Percentiles rank a stretch among this genome's conserved stretches.
Evolutionary conservation across 2,329 filamentous ascomycete species (phyloP).

Genomic region (Sclerotinia trifoliorum): DNA sequence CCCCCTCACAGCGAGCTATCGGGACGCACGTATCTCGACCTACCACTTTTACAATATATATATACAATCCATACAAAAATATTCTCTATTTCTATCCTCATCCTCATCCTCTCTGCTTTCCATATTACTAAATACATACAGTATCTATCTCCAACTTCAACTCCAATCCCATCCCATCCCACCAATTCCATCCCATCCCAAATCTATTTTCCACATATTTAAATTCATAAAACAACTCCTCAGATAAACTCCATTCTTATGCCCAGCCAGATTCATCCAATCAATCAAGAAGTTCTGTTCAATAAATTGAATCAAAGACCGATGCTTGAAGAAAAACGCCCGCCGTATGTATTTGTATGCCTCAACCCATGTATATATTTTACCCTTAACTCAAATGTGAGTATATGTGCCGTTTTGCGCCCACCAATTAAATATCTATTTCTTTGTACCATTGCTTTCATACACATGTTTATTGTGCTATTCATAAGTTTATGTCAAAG

Average conservation of each 20-base stretch:
- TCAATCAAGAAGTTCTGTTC: background rate
- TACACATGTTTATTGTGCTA: constrained; percentile 4
- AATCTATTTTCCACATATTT: background rate
- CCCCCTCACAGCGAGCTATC: no score
- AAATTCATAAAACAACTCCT: background rate
- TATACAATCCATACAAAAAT: no score
- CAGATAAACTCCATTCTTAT: background rate
- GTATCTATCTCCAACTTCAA: background rate
- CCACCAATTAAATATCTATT: constrained; percentile 5
- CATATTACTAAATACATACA: background rate
- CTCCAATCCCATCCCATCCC: background rate
- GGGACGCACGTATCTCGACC: no score
- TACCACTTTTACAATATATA: no score
- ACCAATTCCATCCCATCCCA: background rate
- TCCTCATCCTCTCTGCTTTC: background rate
- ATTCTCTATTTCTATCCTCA: no score
- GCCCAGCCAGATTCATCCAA: background rate
- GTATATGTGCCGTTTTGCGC: constrained; percentile 12
- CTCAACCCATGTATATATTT: background rate
- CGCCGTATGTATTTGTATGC: constrained; percentile 15
- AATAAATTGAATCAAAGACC: background rate
- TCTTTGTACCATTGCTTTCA: constrained; percentile 11
- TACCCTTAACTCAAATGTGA: background rate
- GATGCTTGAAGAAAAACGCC: constrained; percentile 8
- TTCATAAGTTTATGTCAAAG: background rate